phyloP scores from a whole-genome alignment of 2,329 filamentous ascomycete genomes.

The Alternaria ethzedia region DNA sequence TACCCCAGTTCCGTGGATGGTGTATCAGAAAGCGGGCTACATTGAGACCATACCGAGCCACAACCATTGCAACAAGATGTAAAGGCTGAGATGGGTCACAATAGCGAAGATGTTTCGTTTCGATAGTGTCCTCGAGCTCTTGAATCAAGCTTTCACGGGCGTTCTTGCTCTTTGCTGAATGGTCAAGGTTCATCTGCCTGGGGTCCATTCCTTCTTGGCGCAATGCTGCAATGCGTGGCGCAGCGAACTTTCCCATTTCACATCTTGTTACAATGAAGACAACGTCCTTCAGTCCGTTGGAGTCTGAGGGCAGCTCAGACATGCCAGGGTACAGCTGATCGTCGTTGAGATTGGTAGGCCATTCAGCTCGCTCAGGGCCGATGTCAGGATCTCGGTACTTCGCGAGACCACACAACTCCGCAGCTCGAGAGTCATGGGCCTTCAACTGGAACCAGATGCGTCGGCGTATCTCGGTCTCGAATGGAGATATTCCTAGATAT shows the following conservation, averaged over 20 bases:
- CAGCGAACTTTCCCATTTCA: constrained; percentile 45
- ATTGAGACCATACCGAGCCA: constrained; percentile 71
- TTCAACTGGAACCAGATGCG: constrained; percentile 66
- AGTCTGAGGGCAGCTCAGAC: constrained; percentile 43
- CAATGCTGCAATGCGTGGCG: constrained; percentile 21
- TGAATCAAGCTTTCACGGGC: constrained; percentile 29
- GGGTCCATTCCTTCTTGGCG: constrained; percentile 22
- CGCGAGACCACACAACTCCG: constrained; percentile 57
- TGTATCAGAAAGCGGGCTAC: constrained; percentile 78
- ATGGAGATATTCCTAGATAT: constrained; percentile 58
- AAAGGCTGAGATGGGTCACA: constrained; percentile 60
- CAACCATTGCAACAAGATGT: constrained; percentile 64
- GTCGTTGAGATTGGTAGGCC: constrained; percentile 61
- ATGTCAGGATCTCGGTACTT: constrained; percentile 49
- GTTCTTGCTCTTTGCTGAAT: neutral
- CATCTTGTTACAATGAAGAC: constrained; percentile 48
- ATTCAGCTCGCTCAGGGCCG: constrained; percentile 50
- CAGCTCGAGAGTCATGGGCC: constrained; percentile 60
- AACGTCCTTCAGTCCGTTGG: constrained; percentile 51
- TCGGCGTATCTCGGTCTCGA: constrained; percentile 64
- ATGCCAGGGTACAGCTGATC: constrained; percentile 48
- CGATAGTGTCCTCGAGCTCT: constrained; percentile 48
- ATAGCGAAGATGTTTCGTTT: constrained; percentile 47
- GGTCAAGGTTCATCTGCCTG: constrained; percentile 6
- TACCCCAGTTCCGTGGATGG: constrained; percentile 64